Percentiles rank a stretch among this genome's conserved stretches.
These are phyloP conservation scores for Leucogyrophana mollusca DNA, from an alignment of 768 basidiomycete species.

Conservation along the genomic window DNA sequence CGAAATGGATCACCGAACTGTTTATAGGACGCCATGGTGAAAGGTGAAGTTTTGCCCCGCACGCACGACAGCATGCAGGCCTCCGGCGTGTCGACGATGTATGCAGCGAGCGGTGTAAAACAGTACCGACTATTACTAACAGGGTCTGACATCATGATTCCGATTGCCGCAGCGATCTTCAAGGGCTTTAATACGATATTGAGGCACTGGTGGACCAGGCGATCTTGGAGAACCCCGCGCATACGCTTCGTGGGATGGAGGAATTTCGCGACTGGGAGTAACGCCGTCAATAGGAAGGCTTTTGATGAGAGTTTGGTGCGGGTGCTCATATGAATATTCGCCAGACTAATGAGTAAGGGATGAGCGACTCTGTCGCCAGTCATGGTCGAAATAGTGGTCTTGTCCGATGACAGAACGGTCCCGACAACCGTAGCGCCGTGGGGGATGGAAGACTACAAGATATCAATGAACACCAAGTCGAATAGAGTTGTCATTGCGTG, in stretches of 20 bases:
- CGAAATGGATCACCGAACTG: constrained; percentile 20
- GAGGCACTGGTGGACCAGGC: constrained; percentile 29
- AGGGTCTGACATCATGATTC: constrained; percentile 28
- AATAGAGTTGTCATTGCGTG: neutral
- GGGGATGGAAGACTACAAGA: constrained; percentile 11
- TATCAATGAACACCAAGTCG: neutral
- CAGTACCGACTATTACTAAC: constrained; percentile 12
- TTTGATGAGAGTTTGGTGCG: constrained; percentile 25
- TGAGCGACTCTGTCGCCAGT: constrained; percentile 27
- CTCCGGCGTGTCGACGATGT: constrained; percentile 34
- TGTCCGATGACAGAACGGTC: constrained; percentile 27
- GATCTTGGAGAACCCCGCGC: constrained; percentile 19
- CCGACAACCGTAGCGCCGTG: constrained; percentile 19
- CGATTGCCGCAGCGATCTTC: constrained; percentile 26
- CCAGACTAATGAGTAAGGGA: constrained; percentile 28
- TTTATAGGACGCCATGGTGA: constrained; percentile 28
- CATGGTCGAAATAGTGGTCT: constrained; percentile 30
- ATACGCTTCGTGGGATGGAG: constrained; percentile 13
- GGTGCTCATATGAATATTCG: constrained; percentile 27
- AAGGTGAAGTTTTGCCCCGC: constrained; percentile 27
- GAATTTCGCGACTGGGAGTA: constrained; percentile 29
- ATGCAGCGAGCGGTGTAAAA: constrained; percentile 27
- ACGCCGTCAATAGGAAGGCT: constrained; percentile 21
- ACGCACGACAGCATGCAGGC: constrained; percentile 27
- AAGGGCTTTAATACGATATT: constrained; percentile 27